Evolutionary conservation across 495 filamentous ascomycete species (phyloP), one percentile per base, ranked within the genome.

Genomic region (Penicillium crystallinum): DNA sequence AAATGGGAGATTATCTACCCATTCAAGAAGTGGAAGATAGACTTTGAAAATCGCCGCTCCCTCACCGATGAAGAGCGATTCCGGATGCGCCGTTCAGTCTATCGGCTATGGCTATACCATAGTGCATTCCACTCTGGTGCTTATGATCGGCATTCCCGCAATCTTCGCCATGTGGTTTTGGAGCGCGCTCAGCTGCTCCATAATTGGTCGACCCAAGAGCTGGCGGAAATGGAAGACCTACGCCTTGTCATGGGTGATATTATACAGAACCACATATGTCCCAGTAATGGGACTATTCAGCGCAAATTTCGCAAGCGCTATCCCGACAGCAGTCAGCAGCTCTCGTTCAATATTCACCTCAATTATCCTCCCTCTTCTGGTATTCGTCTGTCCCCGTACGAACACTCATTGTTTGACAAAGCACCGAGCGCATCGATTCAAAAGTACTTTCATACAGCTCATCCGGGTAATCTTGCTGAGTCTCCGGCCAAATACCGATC

Each of bases 1-100:
- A 73, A 75, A 51, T 90, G 86, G 86, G 79, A 82, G 57, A 66
- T 71, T 8, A 73, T 88, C 25, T 92, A 87, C 63, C 87, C 87
- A 4, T 71, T 81, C 45, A 78, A 86, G 54, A 81, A 83, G 52
- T 91, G 88, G 83, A 68, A 71, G 43, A 55, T 74, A 8, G 69
- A 81, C 39, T 86, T 74, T 29, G 74, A 79, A 48, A 68, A 79
- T 43, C 80, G 86, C n/a, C 84, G 89, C 11, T 74, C 81, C 4
- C 73, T 92, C 9, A 77, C 63, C 0, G 42, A 54, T 2, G 51
- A 73, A 11, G 89, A 91, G 63, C 72, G 78, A 17, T 69, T 72
- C 21, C 75, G 79, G 5, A 53, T 90, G n/a, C 80, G 88, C 5
- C 76, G 77, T 36, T 86, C 83, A 1, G 62, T 90, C 49, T 91